Conservation (phyloP, 2,329 filamentous ascomycete species). For the Cercospora sp. region DNA sequence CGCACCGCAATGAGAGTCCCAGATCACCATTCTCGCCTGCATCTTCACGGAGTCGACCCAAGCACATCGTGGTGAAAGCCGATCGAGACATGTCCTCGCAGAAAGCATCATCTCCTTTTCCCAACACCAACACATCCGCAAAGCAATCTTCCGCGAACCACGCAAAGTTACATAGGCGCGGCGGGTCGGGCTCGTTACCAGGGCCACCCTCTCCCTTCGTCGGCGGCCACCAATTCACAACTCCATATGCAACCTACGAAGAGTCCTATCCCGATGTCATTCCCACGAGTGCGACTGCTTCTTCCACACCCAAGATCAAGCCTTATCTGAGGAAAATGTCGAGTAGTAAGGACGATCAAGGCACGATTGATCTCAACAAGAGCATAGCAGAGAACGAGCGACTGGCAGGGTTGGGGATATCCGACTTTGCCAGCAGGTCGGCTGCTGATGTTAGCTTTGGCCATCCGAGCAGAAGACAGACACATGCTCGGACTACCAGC, state of each 20-base stretch:
- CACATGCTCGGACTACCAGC: constrained; percentile 56
- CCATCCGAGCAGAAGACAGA: constrained; percentile 42
- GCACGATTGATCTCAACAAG: constrained; percentile 54
- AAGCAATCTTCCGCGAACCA: constrained; percentile 23
- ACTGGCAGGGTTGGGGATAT: constrained; percentile 55
- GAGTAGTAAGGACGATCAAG: constrained; percentile 46
- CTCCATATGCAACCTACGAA: constrained; percentile 36
- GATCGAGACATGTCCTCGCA: constrained; percentile 21
- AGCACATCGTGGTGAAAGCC: background rate
- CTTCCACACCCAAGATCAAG: constrained; percentile 50
- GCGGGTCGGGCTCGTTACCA: constrained; percentile 32
- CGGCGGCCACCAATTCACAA: constrained; percentile 30
- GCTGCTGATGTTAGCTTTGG: constrained; percentile 48
- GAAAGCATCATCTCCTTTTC: constrained; percentile 12
- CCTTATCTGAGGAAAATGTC: constrained; percentile 57
- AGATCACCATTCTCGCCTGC: constrained; percentile 12
- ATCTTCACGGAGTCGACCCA: background rate
- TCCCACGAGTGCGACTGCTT: constrained; percentile 17
- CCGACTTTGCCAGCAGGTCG: constrained; percentile 48
- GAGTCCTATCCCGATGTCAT: constrained; percentile 23
- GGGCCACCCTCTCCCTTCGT: constrained; percentile 29
- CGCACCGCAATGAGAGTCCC: constrained; percentile 5
- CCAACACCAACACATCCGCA: constrained; percentile 7
- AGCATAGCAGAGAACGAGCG: constrained; percentile 56
- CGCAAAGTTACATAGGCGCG: constrained; percentile 38